Conservation (phyloP, 2,329 filamentous ascomycete species). For the Byssochlamys sp. region DNA sequence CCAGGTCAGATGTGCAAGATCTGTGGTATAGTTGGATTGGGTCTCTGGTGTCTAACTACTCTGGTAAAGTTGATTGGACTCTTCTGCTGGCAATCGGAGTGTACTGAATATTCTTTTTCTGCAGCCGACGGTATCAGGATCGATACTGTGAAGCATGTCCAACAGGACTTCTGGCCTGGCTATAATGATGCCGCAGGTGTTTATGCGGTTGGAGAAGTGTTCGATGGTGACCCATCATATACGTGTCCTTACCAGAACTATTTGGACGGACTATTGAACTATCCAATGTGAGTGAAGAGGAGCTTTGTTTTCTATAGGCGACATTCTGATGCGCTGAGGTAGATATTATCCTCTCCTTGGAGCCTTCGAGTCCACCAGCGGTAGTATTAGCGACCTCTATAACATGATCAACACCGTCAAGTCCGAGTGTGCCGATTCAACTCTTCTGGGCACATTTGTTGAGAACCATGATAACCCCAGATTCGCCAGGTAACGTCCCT, state of each 20-base stretch:
- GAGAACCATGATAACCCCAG: constrained; percentile 56
- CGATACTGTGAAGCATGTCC: constrained; percentile 43
- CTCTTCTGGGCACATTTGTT: constrained; percentile 45
- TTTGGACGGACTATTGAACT: constrained; percentile 41
- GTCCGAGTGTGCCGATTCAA: constrained; percentile 33
- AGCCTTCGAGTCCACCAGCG: constrained; percentile 24
- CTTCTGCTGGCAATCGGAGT: neutral
- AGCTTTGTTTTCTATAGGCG: neutral
- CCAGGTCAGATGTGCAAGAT: constrained; percentile 38
- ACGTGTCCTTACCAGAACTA: constrained; percentile 38
- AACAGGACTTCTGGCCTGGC: constrained; percentile 36
- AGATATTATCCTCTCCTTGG: constrained; percentile 26
- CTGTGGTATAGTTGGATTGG: constrained; percentile 52
- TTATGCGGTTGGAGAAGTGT: constrained; percentile 42
- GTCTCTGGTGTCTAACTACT: constrained; percentile 50
- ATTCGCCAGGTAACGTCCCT: constrained; percentile 32
- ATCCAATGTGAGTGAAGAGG: constrained; percentile 26
- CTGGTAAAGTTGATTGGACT: constrained; percentile 45
- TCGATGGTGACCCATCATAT: constrained; percentile 30
- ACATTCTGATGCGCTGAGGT: neutral
- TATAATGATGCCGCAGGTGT: constrained; percentile 36
- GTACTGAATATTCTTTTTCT: neutral
- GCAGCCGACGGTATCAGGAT: constrained; percentile 44
- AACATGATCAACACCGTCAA: constrained; percentile 26
- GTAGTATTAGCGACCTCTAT: constrained; percentile 26